Conservation (phyloP, 1,139 yeast genomes). For the Zygosaccharomyces pseudobailii region DNA sequence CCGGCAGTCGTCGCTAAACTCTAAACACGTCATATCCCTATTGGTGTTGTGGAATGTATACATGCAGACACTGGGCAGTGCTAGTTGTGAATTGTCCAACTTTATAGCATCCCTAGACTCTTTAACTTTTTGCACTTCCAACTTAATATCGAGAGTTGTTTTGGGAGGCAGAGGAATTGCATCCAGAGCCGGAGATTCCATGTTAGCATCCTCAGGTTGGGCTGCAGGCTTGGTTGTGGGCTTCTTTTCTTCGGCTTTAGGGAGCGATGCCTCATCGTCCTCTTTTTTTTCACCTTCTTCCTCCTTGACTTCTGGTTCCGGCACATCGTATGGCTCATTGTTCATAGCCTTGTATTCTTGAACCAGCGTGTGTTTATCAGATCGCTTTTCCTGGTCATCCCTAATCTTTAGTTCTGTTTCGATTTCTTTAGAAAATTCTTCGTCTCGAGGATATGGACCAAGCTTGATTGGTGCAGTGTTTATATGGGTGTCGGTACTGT, state of each 20-base stretch:
- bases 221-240: constrained; percentile 6
- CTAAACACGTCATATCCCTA: constrained; percentile 76
- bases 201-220: constrained; percentile 14
- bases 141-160: constrained; percentile 71
- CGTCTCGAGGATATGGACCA: constrained; percentile 81
- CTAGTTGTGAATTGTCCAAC: constrained; percentile 63
- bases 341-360: constrained; percentile 46
- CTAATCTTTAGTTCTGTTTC: constrained; percentile 76
- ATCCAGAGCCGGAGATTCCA: constrained; percentile 72
- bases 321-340: constrained; percentile 22
- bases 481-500: constrained; percentile 45
- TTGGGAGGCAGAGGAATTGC: constrained; percentile 79
- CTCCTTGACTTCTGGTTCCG: constrained; percentile 11
- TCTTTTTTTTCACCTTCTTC: constrained; percentile 6
- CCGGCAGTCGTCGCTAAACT: constrained; percentile 82
- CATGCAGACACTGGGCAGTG: constrained; percentile 95
- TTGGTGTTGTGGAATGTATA: constrained; percentile 96
- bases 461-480: constrained; percentile 70
- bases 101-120: constrained; percentile 75
- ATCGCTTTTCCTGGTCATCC: constrained; percentile 48
- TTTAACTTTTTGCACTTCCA: constrained; percentile 71
- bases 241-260: constrained; percentile 20
- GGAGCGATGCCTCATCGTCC: not conserved
- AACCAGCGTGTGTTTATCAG: constrained; percentile 38
- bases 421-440: constrained; percentile 78